Conservation (phyloP, 352 stramenopile genomes). For the Globisporangium mamillatum region DNA sequence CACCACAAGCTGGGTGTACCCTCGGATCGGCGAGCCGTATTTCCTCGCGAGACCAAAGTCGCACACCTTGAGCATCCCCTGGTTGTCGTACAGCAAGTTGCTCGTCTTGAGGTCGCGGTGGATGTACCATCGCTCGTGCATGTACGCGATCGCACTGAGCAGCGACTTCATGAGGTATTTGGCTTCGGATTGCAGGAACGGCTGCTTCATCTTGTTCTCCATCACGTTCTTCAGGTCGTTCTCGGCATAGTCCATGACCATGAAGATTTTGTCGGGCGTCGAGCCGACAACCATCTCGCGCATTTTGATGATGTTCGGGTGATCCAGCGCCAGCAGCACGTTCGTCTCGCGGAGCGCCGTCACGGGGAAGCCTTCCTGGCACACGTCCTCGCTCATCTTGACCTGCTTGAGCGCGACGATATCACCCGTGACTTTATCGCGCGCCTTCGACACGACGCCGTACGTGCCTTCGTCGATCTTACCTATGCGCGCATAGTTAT, state of each 20-base stretch:
- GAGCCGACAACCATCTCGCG: slow-evolving; percentile 89
- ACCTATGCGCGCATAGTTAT: slow-evolving; percentile 92
- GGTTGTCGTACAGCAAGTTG: slow-evolving; percentile 94
- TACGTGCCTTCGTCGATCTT: slow-evolving; percentile 97
- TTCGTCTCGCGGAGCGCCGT: slow-evolving; percentile 87
- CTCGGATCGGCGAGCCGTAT: slow-evolving; percentile 70
- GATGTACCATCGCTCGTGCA: slow-evolving; percentile 93
- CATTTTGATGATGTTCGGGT: slow-evolving; percentile 87
- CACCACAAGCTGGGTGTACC: slow-evolving; percentile 91
- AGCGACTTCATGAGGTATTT: slow-evolving; percentile 95
- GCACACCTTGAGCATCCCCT: slow-evolving; percentile 75
- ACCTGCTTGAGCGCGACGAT: slow-evolving; percentile 94
- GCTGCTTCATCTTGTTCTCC: slow-evolving; percentile 79
- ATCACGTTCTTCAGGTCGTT: slow-evolving; percentile 87
- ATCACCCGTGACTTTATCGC: slow-evolving; percentile 86
- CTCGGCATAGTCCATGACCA: slow-evolving; percentile 90
- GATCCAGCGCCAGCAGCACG: slow-evolving; percentile 73
- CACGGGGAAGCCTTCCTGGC: slow-evolving; percentile 81
- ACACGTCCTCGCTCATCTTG: slow-evolving; percentile 73
- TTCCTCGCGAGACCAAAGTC: slow-evolving; percentile 86
- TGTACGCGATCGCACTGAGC: slow-evolving; percentile 83
- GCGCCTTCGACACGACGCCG: slow-evolving; percentile 94
- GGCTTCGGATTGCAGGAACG: slow-evolving; percentile 87
- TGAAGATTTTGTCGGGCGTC: slow-evolving; percentile 87
- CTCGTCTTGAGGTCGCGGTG: slow-evolving; percentile 98